Conservation (phyloP, 805 yeast species). For the Sugiyamaella chiloensis region DNA sequence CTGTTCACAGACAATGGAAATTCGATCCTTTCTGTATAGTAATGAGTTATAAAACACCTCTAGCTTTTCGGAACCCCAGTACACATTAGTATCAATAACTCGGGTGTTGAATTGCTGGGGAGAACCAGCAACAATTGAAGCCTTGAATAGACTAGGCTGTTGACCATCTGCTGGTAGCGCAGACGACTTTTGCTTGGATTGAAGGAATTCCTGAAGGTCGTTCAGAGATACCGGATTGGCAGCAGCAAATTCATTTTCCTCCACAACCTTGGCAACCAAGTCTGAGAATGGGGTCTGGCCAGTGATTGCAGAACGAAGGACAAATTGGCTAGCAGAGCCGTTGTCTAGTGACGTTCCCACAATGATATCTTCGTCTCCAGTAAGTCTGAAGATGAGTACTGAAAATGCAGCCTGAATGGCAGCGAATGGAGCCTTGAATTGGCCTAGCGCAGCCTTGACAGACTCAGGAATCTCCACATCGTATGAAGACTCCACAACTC, state of each 20-base stretch:
- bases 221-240: slow-evolving; percentile 47
- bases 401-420: slow-evolving; percentile 64
- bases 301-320: slow-evolving; percentile 56
- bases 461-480: slow-evolving; percentile 32
- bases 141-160: slow-evolving; percentile 32
- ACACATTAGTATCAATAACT: slow-evolving; percentile 58
- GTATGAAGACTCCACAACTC: slow-evolving; percentile 60
- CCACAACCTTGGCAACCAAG: slow-evolving; percentile 45
- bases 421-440: slow-evolving; percentile 40
- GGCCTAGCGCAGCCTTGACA: slow-evolving; percentile 22
- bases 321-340: slow-evolving; percentile 43
- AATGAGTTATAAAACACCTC: slow-evolving; percentile 67
- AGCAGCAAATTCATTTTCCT: slow-evolving; percentile 33
- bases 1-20: slow-evolving; percentile 70
- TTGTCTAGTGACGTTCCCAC: slow-evolving; percentile 61
- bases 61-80: slow-evolving; percentile 21
- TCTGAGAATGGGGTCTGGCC: slow-evolving; percentile 45
- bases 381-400: slow-evolving; percentile 68
- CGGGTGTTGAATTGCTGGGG: slow-evolving; percentile 16
- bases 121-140: slow-evolving; percentile 11
- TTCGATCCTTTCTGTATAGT: slow-evolving; percentile 67
- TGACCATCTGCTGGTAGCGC: slow-evolving; percentile 47
- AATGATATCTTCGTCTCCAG: slow-evolving; percentile 95
- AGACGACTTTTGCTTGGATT: slow-evolving; percentile 41
- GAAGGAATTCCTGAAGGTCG: slow-evolving; percentile 51